Conservation (phyloP, 2,329 filamentous ascomycete genomes). For the Neofusicoccum sp. region DNA sequence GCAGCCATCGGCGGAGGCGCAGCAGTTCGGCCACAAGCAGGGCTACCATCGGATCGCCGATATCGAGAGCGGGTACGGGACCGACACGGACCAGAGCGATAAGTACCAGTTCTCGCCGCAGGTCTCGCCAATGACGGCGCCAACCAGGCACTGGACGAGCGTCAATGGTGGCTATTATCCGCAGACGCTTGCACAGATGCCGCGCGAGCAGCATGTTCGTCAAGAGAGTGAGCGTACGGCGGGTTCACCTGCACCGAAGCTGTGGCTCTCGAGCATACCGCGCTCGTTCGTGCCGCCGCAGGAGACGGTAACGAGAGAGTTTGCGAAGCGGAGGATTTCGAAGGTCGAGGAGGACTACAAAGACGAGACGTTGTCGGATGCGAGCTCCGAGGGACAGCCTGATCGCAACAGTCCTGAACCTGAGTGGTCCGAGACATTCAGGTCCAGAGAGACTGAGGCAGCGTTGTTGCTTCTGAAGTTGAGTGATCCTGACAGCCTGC, state of each 20-base stretch:
- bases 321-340: constrained; percentile 23
- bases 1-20: constrained; percentile 21
- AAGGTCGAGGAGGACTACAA: constrained; percentile 19
- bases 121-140: constrained; percentile 37
- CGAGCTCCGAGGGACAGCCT: not conserved
- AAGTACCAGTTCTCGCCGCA: constrained; percentile 37
- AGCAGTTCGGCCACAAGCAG: not conserved
- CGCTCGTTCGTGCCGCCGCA: not conserved
- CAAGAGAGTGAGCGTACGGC: too few relatives aligned
- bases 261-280: constrained; percentile 23
- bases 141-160: constrained; percentile 39
- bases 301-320: not conserved
- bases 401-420: not conserved
- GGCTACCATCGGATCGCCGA: constrained; percentile 22
- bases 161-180: constrained; percentile 32
- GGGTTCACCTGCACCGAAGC: constrained; percentile 4
- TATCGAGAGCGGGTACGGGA: constrained; percentile 42
- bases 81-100: constrained; percentile 40
- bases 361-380: not conserved
- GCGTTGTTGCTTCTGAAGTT: constrained; percentile 37
- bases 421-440: not conserved
- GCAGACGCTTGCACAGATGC: constrained; percentile 11
- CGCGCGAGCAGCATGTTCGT: too few relatives aligned
- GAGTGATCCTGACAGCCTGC: constrained; percentile 22
- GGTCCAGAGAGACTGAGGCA: constrained; percentile 31